These are phyloP conservation scores for Cladorrhinum sp. DNA, from an alignment of 2,329 filamentous ascomycete genomes.

Conservation along the genomic window DNA sequence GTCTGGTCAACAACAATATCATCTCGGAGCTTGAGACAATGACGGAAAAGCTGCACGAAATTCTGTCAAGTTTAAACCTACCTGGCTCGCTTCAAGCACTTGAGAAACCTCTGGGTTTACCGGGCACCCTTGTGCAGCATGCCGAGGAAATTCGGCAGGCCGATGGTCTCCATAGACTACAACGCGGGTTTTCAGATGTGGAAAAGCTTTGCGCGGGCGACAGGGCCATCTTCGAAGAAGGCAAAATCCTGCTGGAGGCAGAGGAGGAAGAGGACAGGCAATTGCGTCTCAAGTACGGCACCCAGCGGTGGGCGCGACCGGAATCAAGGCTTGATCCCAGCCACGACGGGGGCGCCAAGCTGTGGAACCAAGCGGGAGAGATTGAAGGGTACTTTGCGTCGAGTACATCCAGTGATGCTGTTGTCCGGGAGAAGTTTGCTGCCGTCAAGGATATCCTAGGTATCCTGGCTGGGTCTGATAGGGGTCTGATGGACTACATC, in stretches of 20 bases:
- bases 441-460: slow-evolving; percentile 71
- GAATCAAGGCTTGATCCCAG: slow-evolving; percentile 64
- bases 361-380: slow-evolving; percentile 72
- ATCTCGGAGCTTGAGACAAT: slow-evolving; percentile 80
- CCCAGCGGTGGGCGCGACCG: slow-evolving; percentile 75
- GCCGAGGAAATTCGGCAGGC: slow-evolving; percentile 92
- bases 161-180: slow-evolving; percentile 74
- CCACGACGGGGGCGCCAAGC: slow-evolving; percentile 52
- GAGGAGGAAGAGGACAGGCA: slow-evolving; percentile 83
- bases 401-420: slow-evolving; percentile 52
- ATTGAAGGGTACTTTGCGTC: slow-evolving; percentile 82
- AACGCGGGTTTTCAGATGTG: slow-evolving; percentile 80
- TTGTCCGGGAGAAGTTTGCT: slow-evolving; percentile 74
- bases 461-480: slow-evolving; percentile 74
- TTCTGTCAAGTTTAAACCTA: slow-evolving; percentile 78
- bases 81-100: slow-evolving; percentile 91
- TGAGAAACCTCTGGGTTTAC: slow-evolving; percentile 89
- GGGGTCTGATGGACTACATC: slow-evolving; percentile 81
- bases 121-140: slow-evolving; percentile 79
- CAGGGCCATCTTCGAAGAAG: slow-evolving; percentile 75
- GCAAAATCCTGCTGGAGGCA: slow-evolving; percentile 69
- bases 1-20: slow-evolving; percentile 84
- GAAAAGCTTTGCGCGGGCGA: slow-evolving; percentile 84
- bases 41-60: slow-evolving; percentile 74
- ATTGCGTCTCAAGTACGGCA: slow-evolving; percentile 75